A percentile compares a stretch with the other conserved stretches of the same genome.
Evolutionary conservation across 2,329 filamentous ascomycete genomes (phyloP).

Genomic region (Alternaria metachromatica): DNA sequence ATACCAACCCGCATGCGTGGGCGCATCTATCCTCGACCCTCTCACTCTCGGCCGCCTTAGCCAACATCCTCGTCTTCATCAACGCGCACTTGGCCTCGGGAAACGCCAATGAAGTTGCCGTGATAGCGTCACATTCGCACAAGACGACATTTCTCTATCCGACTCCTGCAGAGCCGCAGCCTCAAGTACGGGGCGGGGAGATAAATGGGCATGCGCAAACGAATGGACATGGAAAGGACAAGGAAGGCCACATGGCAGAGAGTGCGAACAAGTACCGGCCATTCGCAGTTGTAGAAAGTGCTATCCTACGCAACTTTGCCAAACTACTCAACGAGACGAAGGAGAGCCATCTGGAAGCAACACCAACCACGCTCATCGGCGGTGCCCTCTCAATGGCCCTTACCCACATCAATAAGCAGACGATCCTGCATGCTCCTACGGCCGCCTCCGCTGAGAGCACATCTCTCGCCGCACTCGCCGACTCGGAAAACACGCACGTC

Average conservation of each 20-base stretch:
- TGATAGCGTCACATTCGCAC: slow-evolving; percentile 88
- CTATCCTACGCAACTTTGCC: slow-evolving; percentile 76
- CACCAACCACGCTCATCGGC: slow-evolving; percentile 84
- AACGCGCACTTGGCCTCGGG: slow-evolving; percentile 96
- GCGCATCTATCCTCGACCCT: slow-evolving; percentile 75
- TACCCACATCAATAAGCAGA: slow-evolving; percentile 85
- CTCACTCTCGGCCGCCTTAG: slow-evolving; percentile 81
- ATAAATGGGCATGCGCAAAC: slow-evolving; percentile 36
- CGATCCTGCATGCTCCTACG: slow-evolving; percentile 56
- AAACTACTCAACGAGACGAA: slow-evolving; percentile 75
- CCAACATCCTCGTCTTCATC: slow-evolving; percentile 92
- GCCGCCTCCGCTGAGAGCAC: slow-evolving; percentile 53
- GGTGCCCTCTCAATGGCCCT: slow-evolving; percentile 90
- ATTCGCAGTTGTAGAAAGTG: slow-evolving; percentile 84
- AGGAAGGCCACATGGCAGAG: slow-evolving; percentile 39
- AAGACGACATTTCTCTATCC: slow-evolving; percentile 92
- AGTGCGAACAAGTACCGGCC: slow-evolving; percentile 90
- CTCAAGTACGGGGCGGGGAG: slow-evolving; percentile 20
- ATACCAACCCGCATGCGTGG: slow-evolving; percentile 97
- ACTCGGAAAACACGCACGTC: slow-evolving; percentile 44
- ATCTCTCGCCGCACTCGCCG: slow-evolving; percentile 53
- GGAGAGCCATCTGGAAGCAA: slow-evolving; percentile 64
- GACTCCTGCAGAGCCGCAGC: slow-evolving; percentile 45
- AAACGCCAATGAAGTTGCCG: slow-evolving; percentile 89
- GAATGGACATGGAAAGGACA: slow-evolving; percentile 30